A percentile compares a stretch with the other conserved stretches of the same genome.
phyloP scores from a whole-genome alignment of 192 early-diverging fungal species.

The Mortierella hygrophila region DNA sequence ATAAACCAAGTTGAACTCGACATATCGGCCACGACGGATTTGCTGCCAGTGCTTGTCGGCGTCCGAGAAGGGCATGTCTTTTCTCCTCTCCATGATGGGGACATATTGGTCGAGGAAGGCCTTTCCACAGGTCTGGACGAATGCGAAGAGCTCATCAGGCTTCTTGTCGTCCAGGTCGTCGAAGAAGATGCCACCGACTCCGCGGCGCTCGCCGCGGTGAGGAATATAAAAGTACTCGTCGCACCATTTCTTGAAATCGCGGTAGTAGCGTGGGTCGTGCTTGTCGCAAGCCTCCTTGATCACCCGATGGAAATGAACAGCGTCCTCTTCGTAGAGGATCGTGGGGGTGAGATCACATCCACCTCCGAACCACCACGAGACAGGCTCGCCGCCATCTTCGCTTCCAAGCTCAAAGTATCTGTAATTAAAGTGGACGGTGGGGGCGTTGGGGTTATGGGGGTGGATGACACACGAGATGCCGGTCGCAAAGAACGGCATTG shows the following conservation, averaged over 20 bases:
- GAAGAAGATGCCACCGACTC: constrained; percentile 98
- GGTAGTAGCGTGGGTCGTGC: constrained; percentile 87
- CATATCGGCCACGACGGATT: constrained; percentile 94
- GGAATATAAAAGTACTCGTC: constrained; percentile 93
- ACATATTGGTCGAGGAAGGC: constrained; percentile 88
- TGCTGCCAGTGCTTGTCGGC: constrained; percentile 95
- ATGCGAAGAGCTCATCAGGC: constrained; percentile 84
- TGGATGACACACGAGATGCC: constrained; percentile 95
- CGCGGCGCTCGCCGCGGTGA: constrained; percentile 91
- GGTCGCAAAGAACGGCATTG: constrained; percentile 87
- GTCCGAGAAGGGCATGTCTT: constrained; percentile 80
- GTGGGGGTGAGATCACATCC: constrained; percentile 95
- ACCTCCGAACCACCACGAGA: constrained; percentile 96
- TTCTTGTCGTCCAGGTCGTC: constrained; percentile 89
- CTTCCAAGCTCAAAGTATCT: constrained; percentile 94
- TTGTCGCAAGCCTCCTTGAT: constrained; percentile 95
- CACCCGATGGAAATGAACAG: constrained; percentile 91
- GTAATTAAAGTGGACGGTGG: constrained; percentile 97
- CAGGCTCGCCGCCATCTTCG: constrained; percentile 70
- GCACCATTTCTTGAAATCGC: constrained; percentile 95
- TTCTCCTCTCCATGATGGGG: constrained; percentile 87
- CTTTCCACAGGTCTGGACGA: constrained; percentile 87
- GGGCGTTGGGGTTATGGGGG: constrained; percentile 95
- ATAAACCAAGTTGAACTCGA: constrained; percentile 97
- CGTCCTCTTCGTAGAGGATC: constrained; percentile 93